These are phyloP conservation scores for Acarospora socialis DNA, from an alignment of 2,329 filamentous ascomycete species.

Conservation along the genomic window DNA sequence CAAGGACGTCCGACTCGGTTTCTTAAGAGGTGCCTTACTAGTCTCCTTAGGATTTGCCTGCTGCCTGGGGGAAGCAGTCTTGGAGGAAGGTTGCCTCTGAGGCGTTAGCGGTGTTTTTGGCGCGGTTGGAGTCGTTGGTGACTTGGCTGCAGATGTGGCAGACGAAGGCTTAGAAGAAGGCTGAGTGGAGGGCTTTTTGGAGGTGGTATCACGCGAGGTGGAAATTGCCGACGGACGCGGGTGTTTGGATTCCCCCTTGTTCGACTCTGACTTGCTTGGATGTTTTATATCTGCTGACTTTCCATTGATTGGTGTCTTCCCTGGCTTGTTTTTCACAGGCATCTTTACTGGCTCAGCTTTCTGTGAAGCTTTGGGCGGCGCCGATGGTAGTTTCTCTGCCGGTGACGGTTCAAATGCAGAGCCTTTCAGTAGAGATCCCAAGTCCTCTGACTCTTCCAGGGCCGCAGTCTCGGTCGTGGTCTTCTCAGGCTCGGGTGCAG, in stretches of 20 bases:
- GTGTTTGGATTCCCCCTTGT: conserved; percentile 7
- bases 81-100: conserved; percentile 15
- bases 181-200: conserved; percentile 13
- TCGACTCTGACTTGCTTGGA: conserved; percentile 13
- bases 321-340: conserved; percentile 1
- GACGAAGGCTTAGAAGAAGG: conserved; percentile 10
- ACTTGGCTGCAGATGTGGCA: conserved; percentile 12
- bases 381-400: no score
- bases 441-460: conserved; percentile 11
- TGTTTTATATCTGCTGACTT: conserved; percentile 7
- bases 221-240: conserved; percentile 21
- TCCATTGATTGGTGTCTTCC: conserved; percentile 8
- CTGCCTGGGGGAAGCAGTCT: conserved; percentile 19
- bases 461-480: conserved; percentile 14
- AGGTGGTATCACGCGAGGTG: conserved; percentile 16
- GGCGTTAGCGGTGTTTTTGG: conserved; percentile 5
- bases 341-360: conserved; percentile 5
- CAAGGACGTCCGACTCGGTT: conserved; percentile 21
- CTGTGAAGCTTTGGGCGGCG: no score
- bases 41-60: conserved; percentile 18
- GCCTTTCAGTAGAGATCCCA: conserved; percentile 13
- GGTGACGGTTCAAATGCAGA: conserved; percentile 10
- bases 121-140: conserved; percentile 11
- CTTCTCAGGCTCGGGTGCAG: not conserved
- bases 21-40: conserved; percentile 18